Conservation (phyloP, 352 stramenopile genomes). For the Globisporangium echinulatum region DNA sequence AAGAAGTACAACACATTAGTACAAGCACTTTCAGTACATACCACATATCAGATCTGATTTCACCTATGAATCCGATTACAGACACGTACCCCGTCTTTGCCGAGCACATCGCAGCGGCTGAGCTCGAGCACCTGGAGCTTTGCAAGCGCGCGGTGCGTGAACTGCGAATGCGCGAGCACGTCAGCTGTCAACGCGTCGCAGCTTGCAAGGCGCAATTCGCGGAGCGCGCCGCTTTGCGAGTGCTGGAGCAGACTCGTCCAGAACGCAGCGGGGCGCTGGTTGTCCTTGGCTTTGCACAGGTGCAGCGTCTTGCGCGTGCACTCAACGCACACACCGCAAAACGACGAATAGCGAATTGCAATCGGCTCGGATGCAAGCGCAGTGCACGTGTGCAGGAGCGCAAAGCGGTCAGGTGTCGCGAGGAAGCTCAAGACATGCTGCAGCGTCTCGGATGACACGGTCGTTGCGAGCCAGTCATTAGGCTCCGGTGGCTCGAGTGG, state of each 20-base stretch:
- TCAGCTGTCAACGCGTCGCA: conserved; percentile 37
- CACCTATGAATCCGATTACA: not conserved
- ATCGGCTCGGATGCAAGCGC: conserved; percentile 39
- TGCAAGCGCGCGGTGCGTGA: conserved; percentile 22
- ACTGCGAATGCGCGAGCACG: conserved; percentile 21
- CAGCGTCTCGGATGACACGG: conserved; percentile 35
- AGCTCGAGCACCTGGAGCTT: conserved; percentile 53
- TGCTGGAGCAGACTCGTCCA: conserved; percentile 50
- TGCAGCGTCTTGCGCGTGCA: conserved; percentile 47
- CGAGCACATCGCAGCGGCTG: conserved; percentile 42
- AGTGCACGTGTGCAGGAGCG: conserved; percentile 38
- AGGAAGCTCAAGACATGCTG: conserved; percentile 59
- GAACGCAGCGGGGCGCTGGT: conserved; percentile 29
- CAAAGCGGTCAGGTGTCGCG: conserved; percentile 44
- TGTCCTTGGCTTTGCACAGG: conserved; percentile 38
- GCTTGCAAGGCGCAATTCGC: conserved; percentile 46
- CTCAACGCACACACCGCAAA: conserved; percentile 44
- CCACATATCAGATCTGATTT: not conserved
- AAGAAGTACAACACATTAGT: too few species aligned
- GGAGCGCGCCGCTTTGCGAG: conserved; percentile 21
- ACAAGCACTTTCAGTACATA: too few species aligned
- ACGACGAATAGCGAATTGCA: conserved; percentile 37
- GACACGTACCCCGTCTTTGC: conserved; percentile 26
- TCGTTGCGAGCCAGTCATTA: conserved; percentile 7
- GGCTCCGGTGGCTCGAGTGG: not conserved